Evolutionary conservation across 73 alveolate genomes (phyloP).

Genomic region (Loxodes magnus): DNA sequence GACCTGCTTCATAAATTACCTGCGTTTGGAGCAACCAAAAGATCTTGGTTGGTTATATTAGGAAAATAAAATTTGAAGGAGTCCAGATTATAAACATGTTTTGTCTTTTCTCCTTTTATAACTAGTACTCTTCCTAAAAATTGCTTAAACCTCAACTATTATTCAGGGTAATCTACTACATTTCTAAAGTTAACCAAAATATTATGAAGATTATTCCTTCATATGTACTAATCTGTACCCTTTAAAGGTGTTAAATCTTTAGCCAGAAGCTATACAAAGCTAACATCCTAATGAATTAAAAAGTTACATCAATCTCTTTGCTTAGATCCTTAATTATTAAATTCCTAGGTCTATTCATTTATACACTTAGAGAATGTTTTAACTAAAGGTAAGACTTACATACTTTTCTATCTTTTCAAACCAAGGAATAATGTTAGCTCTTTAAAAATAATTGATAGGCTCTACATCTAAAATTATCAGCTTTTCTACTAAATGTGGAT

Average conservation of each 20-base stretch:
- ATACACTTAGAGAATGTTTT: background rate
- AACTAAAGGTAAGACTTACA: background rate
- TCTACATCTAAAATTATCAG: constrained; percentile 38
- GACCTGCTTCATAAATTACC: background rate
- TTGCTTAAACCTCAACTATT: background rate
- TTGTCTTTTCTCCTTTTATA: constrained; percentile 9
- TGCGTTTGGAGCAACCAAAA: background rate
- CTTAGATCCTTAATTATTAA: too few relatives aligned
- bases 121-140: constrained; percentile 1
- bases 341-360: background rate
- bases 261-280: constrained; percentile 1
- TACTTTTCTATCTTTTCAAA: constrained; percentile 1
- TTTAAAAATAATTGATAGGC: constrained; percentile 21
- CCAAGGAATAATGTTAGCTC: background rate
- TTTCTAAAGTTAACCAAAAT: background rate
- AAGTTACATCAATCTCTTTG: too few relatives aligned
- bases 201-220: background rate
- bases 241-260: background rate
- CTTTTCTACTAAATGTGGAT: constrained; percentile 42
- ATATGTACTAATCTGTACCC: background rate
- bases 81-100: background rate
- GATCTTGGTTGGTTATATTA: background rate
- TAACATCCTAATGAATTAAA: too few relatives aligned
- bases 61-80: background rate
- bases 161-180: constrained; percentile 2